Evolutionary conservation across 257 asterid species (phyloP), one percentile per base, ranked within the genome.

Genomic region (Nicotiana knightiana): DNA sequence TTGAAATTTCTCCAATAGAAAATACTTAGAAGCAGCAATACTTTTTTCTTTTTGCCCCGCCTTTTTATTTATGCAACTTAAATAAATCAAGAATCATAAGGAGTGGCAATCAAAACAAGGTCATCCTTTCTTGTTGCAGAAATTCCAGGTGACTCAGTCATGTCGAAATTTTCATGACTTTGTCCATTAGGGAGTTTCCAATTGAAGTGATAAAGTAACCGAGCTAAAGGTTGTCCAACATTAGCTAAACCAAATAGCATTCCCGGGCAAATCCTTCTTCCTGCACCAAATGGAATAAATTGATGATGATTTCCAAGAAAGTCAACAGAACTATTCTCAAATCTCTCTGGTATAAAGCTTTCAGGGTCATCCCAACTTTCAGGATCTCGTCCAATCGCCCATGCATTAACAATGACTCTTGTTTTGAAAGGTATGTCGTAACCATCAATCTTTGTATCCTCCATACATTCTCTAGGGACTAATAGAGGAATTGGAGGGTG

Each of bases 351-450:
- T 1, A 4, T 9, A 71, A 85, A 85, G 5, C 30, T 64, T 15
- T 82, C 85, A 2, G 84, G 75, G 1, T 85, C 79, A 43, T 21
- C 55, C 88, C 88, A 85, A 30, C 67, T 51, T 6, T 46, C 6
- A 12, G 84, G 84, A 51, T 85, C 88, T 70, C 88, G 71, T 62
- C 73, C 88, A 10, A 85, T 12, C n/a, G 85, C 85, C 85, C 87
- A 85, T 3, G 35, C 79, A 67, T 81, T 85, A 11, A 85, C 61
- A 3, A 85, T 33, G 32, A 85, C 85, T 70, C 63, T 83, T 9
- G 86, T 75, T 26, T 73, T 70, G 13, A 17, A 21, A 9, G 86
- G 65, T 61, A 85, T 80, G 11, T 1, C 13, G 55, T 82, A 82
- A 0, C 85, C 85, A 7, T 79, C 64, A 30, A 85, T 61, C 53